Evolutionary conservation across 2,329 filamentous ascomycete species (phyloP), one percentile per base, ranked within the genome.

Genomic region (Clonostachys byssicola): DNA sequence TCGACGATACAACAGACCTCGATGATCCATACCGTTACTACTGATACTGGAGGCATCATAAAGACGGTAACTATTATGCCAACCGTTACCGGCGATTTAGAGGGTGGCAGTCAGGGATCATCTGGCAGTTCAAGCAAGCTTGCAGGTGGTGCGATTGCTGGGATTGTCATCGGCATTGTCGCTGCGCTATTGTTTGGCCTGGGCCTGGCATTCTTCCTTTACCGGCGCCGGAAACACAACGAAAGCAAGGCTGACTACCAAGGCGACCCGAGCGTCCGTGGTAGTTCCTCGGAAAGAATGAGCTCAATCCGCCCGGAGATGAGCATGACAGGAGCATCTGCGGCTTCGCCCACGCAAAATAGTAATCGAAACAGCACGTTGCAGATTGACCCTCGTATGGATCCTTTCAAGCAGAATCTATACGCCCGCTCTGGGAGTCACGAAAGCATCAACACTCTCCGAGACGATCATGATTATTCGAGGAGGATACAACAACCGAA

Each of bases 381-480:
- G 46, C 77, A 79, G 9, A 74, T 83, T 46, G 82, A 86, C 57
- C 82, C 82, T 34, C 73, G 82, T 41, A 76, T 85, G 68, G 78
- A 85, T 55, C 81, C 81, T 1, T 83, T 78, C 51, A 73, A 77
- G 43, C 71, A 74, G 35, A 76, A 75, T 16, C 66, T 83, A 12
- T 85, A 84, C 59, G 66, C 69, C 40, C 71, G 77, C 23, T 82
- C 75, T 55, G 77, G 77, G 60, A 85, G 81, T 55, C 75, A 75
- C 51, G 81, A 85, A 59, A 85, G 81, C 58, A 66, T 86, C 57
- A 79, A 79, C 54, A 85, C 81, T 2, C 64, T 86, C 6, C 77
- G 77, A 48, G 82, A 86, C 57, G 80, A 85, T 51, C 80, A 82
- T 49, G 82, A 86, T 54, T 86, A 86, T 57, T 85, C 81, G 38